Evolutionary conservation across 148 eudicot genomes (phyloP).

Genomic region (Camellia lanceoleosa): DNA sequence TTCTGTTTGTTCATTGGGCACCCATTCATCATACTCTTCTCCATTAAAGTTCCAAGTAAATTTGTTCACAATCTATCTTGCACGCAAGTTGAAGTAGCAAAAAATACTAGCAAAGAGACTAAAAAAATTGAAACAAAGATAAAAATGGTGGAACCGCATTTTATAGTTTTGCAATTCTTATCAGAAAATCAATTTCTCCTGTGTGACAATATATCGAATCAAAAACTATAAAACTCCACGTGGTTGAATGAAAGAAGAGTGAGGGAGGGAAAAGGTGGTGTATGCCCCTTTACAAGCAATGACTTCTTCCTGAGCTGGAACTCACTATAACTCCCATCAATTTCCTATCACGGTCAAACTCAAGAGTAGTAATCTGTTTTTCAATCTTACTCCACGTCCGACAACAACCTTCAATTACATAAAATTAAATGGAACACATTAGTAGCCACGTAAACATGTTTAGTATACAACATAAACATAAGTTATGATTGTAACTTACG

Average conservation of each 20-base stretch:
- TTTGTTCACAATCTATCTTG: background rate
- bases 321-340: conserved; percentile 71
- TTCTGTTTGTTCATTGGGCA: background rate
- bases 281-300: conserved; percentile 61
- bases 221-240: background rate
- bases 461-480: background rate
- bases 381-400: conserved; percentile 46
- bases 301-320: conserved; percentile 55
- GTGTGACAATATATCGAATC: background rate
- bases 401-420: conserved; percentile 46
- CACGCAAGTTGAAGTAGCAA: background rate
- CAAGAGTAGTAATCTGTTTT: conserved; percentile 68
- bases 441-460: background rate
- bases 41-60: background rate
- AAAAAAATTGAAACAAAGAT: too few species aligned
- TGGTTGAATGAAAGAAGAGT: background rate
- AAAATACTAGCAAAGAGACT: background rate
- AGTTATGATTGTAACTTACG: conserved; percentile 28
- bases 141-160: too few species aligned
- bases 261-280: background rate
- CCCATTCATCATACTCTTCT: background rate
- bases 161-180: too few species aligned
- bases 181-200: background rate
- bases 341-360: conserved; percentile 81
- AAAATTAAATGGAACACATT: conserved; percentile 16